Percentiles rank a stretch among this genome's conserved stretches.
Conservation (phyloP, 495 filamentous ascomycete genomes). For the Daldinia vernicosa region DNA sequence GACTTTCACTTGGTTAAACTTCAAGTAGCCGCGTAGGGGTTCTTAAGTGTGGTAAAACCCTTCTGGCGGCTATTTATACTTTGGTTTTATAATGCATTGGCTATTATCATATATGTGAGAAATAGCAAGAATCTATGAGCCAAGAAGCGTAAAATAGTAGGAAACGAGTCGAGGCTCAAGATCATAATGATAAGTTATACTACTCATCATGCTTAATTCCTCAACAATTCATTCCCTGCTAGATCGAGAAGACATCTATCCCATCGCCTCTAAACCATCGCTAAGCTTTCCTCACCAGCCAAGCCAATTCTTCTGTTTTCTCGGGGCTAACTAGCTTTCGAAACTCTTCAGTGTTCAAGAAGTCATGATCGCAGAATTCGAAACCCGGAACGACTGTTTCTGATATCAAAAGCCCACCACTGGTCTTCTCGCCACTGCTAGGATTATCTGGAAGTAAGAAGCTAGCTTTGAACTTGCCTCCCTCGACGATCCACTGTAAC, state of each 20-base stretch:
- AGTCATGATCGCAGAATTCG: slow-evolving; percentile 71
- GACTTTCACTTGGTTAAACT: too few species aligned
- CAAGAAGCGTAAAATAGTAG: background rate
- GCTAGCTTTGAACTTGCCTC: slow-evolving; percentile 69
- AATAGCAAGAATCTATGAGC: background rate
- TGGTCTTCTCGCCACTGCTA: slow-evolving; percentile 38
- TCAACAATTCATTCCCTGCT: background rate
- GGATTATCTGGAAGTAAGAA: slow-evolving; percentile 63
- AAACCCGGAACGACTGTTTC: slow-evolving; percentile 75
- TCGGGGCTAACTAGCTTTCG: slow-evolving; percentile 57
- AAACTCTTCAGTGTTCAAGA: slow-evolving; percentile 58
- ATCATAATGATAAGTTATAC: background rate
- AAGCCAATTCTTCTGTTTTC: slow-evolving; percentile 58
- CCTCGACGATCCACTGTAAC: slow-evolving; percentile 74
- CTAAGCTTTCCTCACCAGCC: slow-evolving; percentile 42
- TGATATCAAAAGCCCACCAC: slow-evolving; percentile 66
- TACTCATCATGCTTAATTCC: background rate
- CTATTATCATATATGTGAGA: background rate
- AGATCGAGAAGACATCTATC: background rate
- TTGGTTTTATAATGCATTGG: background rate
- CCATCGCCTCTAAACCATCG: background rate
- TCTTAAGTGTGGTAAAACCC: background rate
- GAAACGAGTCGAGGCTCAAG: background rate
- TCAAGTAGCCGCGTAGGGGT: too few species aligned
- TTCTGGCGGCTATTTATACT: background rate